Conservation (phyloP, 2,329 filamentous ascomycete genomes). For the Ophiostoma sp. region DNA sequence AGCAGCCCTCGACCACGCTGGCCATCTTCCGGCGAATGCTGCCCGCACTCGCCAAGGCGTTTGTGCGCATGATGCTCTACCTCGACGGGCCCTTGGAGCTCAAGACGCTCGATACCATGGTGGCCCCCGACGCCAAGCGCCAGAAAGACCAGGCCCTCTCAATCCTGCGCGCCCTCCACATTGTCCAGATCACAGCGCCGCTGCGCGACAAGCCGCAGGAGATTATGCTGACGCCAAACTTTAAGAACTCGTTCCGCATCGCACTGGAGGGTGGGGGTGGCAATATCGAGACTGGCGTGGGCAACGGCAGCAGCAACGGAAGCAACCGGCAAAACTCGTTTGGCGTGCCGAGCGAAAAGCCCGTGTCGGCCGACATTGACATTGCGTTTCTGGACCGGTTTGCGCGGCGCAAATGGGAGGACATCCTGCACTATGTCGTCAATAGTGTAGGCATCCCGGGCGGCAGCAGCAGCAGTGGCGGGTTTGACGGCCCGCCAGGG, state of each 20-base stretch:
- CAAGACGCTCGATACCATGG: conserved; percentile 80
- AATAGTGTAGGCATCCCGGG: conserved; percentile 58
- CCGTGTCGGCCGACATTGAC: conserved; percentile 59
- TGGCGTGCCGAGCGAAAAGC: conserved; percentile 70
- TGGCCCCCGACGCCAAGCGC: conserved; percentile 60
- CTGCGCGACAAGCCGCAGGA: conserved; percentile 61
- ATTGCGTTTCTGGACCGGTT: conserved; percentile 74
- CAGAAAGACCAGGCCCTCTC: conserved; percentile 80
- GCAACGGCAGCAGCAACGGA: neutral
- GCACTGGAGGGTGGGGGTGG: conserved; percentile 66
- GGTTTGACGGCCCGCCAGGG: conserved; percentile 35
- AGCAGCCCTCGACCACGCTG: conserved; percentile 89
- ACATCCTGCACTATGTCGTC: conserved; percentile 92
- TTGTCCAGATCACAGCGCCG: conserved; percentile 62
- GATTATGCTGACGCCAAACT: conserved; percentile 73
- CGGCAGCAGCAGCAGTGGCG: neutral
- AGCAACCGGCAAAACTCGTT: conserved; percentile 83
- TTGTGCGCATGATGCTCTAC: conserved; percentile 94
- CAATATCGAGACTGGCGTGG: neutral
- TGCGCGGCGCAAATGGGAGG: conserved; percentile 87
- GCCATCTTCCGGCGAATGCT: conserved; percentile 98
- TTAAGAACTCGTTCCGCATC: conserved; percentile 74
- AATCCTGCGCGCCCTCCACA: conserved; percentile 79
- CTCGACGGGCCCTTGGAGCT: conserved; percentile 74
- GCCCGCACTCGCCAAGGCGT: conserved; percentile 85